Percentiles rank a stretch among this genome's conserved stretches.
These are phyloP conservation scores for Vigna radiata DNA, from an alignment of 306 rosid genomes.

Conservation along the genomic window DNA sequence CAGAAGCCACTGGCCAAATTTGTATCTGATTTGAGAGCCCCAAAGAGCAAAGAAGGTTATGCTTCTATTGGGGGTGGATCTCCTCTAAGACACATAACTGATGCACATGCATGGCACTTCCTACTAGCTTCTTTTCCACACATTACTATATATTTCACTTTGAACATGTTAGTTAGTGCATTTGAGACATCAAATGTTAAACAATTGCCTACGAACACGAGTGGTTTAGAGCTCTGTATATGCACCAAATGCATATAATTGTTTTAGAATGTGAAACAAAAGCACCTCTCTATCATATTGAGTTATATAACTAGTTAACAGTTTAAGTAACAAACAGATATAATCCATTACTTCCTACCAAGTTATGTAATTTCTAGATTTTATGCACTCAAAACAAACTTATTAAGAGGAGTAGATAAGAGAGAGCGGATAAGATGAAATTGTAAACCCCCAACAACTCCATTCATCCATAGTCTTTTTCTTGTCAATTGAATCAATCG, in stretches of 20 bases:
- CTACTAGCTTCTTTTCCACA: background rate
- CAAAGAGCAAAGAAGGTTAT: constrained; percentile 94
- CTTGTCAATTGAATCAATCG: too few species aligned
- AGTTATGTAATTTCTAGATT: too few species aligned
- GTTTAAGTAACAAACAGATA: too few species aligned
- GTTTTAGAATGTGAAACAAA: constrained; percentile 20
- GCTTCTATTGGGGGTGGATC: constrained; percentile 96
- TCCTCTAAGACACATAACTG: constrained; percentile 83
- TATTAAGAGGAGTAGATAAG: too few species aligned
- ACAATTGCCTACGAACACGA: background rate
- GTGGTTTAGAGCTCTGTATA: constrained; percentile 29
- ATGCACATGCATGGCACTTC: constrained; percentile 70
- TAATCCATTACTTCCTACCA: too few species aligned
- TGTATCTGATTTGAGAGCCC: constrained; percentile 75
- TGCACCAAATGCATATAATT: background rate
- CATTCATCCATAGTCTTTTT: too few species aligned
- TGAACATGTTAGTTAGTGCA: constrained; percentile 28
- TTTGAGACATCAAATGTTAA: background rate
- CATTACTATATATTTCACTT: constrained; percentile 26
- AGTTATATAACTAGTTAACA: too few species aligned
- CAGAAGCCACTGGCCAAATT: constrained; percentile 92
- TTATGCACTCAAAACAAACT: too few species aligned
- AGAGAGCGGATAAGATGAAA: too few species aligned
- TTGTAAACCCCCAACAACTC: too few species aligned
- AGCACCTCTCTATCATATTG: background rate